Percentiles rank a stretch among this genome's conserved stretches.
phyloP scores from a whole-genome alignment of 1,139 yeast species.

The Candida sp. region DNA sequence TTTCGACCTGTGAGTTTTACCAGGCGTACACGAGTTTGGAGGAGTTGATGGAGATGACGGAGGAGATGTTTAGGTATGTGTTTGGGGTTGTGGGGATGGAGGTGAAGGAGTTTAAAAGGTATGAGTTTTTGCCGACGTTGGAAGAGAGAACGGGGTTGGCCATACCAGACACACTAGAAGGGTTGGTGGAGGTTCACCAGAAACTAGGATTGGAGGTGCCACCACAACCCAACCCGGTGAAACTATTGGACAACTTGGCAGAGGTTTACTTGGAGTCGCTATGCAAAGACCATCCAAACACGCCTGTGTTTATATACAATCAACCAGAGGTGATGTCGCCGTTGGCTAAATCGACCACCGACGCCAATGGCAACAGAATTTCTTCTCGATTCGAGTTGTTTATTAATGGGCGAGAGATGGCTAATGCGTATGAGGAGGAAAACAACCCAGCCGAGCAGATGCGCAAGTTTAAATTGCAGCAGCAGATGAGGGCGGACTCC shows the following conservation, averaged over 20 bases:
- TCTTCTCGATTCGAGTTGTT: slow-evolving; percentile 86
- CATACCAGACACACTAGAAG: slow-evolving; percentile 44
- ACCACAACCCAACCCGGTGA: slow-evolving; percentile 49
- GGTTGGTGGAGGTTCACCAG: slow-evolving; percentile 41
- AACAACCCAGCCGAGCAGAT: slow-evolving; percentile 79
- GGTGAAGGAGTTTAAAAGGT: slow-evolving; percentile 27
- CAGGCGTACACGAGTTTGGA: slow-evolving; percentile 75
- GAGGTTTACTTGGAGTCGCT: slow-evolving; percentile 68
- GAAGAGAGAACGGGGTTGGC: slow-evolving; percentile 46
- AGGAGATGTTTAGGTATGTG: slow-evolving; percentile 53
- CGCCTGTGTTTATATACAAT: slow-evolving; percentile 78
- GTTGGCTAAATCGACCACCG: slow-evolving; percentile 67
- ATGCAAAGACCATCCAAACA: slow-evolving; percentile 25
- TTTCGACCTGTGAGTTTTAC: slow-evolving; percentile 93
- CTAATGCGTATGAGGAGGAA: slow-evolving; percentile 97
- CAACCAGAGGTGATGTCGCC: slow-evolving; percentile 92
- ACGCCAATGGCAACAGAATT: slow-evolving; percentile 40
- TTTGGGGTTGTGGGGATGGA: slow-evolving; percentile 17
- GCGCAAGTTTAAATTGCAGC: slow-evolving; percentile 63
- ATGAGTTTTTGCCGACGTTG: slow-evolving; percentile 66
- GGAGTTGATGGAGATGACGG: slow-evolving; percentile 70
- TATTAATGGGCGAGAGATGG: slow-evolving; percentile 79
- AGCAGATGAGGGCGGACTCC: slow-evolving; percentile 44
- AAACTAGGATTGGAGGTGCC: slow-evolving; percentile 41
- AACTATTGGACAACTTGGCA: slow-evolving; percentile 70